phyloP scores from a whole-genome alignment of 2,329 filamentous ascomycete species.

The Diaporthe citrichinensis region DNA sequence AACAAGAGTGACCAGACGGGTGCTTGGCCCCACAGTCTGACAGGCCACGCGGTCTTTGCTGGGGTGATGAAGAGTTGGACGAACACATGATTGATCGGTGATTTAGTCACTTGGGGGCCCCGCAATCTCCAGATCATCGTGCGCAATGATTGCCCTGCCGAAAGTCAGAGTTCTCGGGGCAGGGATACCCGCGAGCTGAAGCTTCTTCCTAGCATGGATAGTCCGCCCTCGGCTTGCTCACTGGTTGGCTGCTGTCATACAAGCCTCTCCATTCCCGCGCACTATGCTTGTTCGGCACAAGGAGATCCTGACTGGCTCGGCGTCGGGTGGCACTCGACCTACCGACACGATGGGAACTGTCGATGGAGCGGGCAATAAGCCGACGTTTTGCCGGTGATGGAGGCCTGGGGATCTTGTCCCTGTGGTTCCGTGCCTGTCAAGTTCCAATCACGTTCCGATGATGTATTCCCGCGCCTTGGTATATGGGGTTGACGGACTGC shows the following conservation, averaged over 20 bases:
- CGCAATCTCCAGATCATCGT: slow-evolving; percentile 26
- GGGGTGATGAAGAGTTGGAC: slow-evolving; percentile 13
- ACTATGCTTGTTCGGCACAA: background rate
- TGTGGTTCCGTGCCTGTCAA: background rate
- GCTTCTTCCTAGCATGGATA: background rate
- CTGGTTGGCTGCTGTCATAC: background rate
- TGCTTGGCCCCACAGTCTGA: background rate
- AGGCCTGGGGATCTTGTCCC: background rate
- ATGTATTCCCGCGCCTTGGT: slow-evolving; percentile 17
- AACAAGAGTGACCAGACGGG: background rate
- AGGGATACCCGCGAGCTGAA: slow-evolving; percentile 16
- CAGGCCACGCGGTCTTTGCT: slow-evolving; percentile 15
- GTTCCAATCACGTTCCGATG: slow-evolving; percentile 22
- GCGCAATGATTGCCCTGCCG: background rate
- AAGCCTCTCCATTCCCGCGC: slow-evolving; percentile 10
- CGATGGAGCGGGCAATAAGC: background rate
- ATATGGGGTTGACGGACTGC: slow-evolving; percentile 22
- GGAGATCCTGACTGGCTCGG: background rate
- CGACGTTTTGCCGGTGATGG: slow-evolving; percentile 21
- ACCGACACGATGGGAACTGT: slow-evolving; percentile 23
- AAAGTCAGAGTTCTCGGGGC: background rate
- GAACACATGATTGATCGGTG: slow-evolving; percentile 31
- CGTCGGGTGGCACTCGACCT: slow-evolving; percentile 11
- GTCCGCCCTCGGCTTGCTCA: background rate
- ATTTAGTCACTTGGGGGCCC: slow-evolving; percentile 10